Evolutionary conservation across 176 grass and related monocot species (phyloP).

Genomic region (Phoenix dactylifera): DNA sequence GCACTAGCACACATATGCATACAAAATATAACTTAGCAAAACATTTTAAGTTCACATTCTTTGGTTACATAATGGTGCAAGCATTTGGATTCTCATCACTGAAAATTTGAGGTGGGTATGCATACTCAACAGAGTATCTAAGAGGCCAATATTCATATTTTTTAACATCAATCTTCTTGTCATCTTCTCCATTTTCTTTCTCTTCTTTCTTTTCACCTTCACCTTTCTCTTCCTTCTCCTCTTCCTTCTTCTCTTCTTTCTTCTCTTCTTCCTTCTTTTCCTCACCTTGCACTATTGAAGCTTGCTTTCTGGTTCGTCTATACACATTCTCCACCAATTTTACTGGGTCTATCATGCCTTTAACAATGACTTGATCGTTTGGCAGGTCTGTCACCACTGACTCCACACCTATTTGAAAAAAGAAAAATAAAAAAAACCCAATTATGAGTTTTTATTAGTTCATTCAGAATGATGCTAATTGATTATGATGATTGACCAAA

Average conservation of each 20-base stretch:
- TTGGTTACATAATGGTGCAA: background rate
- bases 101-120: slow-evolving; percentile 16
- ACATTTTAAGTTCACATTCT: background rate
- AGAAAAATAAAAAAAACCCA: background rate
- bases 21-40: too few relatives aligned
- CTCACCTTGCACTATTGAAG: slow-evolving; percentile 29
- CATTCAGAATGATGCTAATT: too few relatives aligned
- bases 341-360: slow-evolving; percentile 35
- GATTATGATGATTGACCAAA: too few relatives aligned
- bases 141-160: slow-evolving; percentile 37
- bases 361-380: slow-evolving; percentile 45
- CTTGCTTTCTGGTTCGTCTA: slow-evolving; percentile 36
- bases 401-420: slow-evolving; percentile 33
- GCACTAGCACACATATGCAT: too few relatives aligned
- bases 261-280: slow-evolving; percentile 30
- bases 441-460: too few relatives aligned
- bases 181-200: background rate
- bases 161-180: slow-evolving; percentile 10
- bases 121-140: slow-evolving; percentile 24
- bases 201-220: slow-evolving; percentile 17
- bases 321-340: slow-evolving; percentile 37
- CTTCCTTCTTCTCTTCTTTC: slow-evolving; percentile 7
- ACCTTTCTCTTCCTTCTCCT: slow-evolving; percentile 21
- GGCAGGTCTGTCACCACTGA: slow-evolving; percentile 32
- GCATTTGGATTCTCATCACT: slow-evolving; percentile 2